phyloP scores from a whole-genome alignment of 2,329 filamentous ascomycete genomes.

The Botrytis paeoniae region DNA sequence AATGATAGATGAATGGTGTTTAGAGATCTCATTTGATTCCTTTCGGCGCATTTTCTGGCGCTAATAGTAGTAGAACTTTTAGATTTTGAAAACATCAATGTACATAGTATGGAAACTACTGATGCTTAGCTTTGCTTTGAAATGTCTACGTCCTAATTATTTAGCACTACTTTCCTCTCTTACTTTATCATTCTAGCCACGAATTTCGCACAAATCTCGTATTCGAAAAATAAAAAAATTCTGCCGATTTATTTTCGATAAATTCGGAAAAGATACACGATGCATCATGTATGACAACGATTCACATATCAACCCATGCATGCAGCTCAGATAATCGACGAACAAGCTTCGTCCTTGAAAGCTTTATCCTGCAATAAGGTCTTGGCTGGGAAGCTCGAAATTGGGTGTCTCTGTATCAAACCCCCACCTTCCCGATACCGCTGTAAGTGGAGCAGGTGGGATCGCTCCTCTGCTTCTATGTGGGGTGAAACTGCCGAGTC shows the following conservation, averaged over 20 bases:
- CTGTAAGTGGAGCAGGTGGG: not conserved
- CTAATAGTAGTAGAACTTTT: not conserved
- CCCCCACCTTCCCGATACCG: not conserved
- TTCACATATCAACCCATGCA: not conserved
- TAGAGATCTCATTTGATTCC: not conserved
- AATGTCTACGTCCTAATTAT: not conserved
- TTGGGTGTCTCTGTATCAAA: conserved; percentile 8
- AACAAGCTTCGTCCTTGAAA: not conserved
- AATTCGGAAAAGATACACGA: not conserved
- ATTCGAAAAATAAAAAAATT: not conserved
- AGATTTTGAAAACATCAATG: not conserved
- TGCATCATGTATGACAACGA: not conserved
- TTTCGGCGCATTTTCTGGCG: not conserved
- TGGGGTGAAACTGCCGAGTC: not conserved
- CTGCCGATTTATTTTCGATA: not conserved
- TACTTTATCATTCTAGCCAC: not conserved
- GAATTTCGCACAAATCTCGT: not conserved
- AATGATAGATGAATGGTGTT: conserved; percentile 2
- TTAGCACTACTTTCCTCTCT: not conserved
- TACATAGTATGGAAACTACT: not conserved
- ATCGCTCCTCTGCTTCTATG: not conserved
- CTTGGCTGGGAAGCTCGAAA: not conserved
- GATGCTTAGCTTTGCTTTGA: not conserved
- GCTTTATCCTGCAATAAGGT: not conserved
- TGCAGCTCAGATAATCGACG: not conserved